Evolutionary conservation across 2,329 filamentous ascomycete genomes (phyloP).

Genomic region (Diaporthe eres): DNA sequence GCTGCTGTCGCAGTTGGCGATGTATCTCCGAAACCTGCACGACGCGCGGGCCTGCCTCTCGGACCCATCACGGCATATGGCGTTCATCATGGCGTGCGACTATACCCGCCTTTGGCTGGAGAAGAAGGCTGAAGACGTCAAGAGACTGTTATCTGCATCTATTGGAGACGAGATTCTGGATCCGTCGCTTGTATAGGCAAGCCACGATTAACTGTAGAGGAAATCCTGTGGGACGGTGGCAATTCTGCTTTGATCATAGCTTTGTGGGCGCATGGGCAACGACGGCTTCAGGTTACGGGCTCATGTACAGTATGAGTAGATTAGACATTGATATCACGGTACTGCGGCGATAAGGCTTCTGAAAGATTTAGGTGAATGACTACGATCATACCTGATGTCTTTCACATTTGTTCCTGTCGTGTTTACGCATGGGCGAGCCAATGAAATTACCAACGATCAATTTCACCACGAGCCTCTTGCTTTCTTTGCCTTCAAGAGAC

Average conservation of each 20-base stretch:
- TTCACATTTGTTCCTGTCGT: background rate
- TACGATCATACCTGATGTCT: background rate
- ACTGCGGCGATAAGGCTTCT: background rate
- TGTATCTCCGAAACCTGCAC: conserved; percentile 20
- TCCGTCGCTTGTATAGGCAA: background rate
- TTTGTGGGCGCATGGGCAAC: background rate
- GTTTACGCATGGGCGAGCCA: background rate
- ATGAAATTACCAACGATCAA: too few relatives aligned
- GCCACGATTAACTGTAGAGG: background rate
- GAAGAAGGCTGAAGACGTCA: conserved; percentile 31
- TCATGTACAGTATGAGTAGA: background rate
- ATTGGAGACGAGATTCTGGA: conserved; percentile 4
- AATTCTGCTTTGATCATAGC: background rate
- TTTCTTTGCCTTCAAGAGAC: background rate
- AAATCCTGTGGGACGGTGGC: background rate
- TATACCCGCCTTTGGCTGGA: conserved; percentile 30
- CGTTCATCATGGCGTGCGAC: conserved; percentile 28
- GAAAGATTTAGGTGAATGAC: background rate
- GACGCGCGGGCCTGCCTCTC: conserved; percentile 6
- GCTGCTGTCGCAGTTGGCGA: conserved; percentile 16
- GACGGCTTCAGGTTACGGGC: background rate
- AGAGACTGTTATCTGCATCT: background rate
- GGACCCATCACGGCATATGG: conserved; percentile 27
- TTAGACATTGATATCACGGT: conserved; percentile 13
- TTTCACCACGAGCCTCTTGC: too few relatives aligned